Base-by-base conservation (phyloP, 306 rosid species). In the Ormosia emarginata region DNA sequence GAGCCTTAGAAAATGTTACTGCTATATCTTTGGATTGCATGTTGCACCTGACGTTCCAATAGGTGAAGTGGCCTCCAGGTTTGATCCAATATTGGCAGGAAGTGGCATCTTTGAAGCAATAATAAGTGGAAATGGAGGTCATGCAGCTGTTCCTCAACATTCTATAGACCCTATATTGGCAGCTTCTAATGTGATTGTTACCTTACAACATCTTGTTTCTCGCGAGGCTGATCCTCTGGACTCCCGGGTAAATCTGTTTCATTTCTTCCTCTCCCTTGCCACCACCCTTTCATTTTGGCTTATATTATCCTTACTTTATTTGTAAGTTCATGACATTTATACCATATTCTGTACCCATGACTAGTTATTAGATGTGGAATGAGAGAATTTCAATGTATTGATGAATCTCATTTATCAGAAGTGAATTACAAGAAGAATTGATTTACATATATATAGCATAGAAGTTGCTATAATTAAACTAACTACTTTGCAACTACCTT, bases 51-150 rank as follows among this genome's bases (percentile, higher is more conserved):
- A 29, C 0, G 0, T 30, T 14, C 36, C 58, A 29, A 0, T 75
- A 7, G 71, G 80, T 29, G 33, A 43, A 41, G 80, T 75, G 3
- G 80, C 71, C 46, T 59, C 80, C 0, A 75, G 17, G 12, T 30
- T 32, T 29, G 80, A 71, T 75, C 44, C 80, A 15, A 0, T 75
- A 2, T 0, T 44, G 69, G 80, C 80, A 7, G 80, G 59, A 61
- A 11, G 34, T 44, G 71, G 80, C 17, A 0, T 2, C 30, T 75
- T 75, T 61, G 59, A 75, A 59, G 80, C 80, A 29, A 61, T 0
- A 7, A 61, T 75, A 44, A 75, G 5, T 32, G 80, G 80, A 44
- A 75, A 61, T 34, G 71, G 80, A 43, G 80, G 80, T n/a, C 80
- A 75, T 61, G 80, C 61, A 30, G 80, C 80, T 32, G 2, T 43